Conservation (phyloP, 441 rosid genomes). For the Gossypium schwendimanii region DNA sequence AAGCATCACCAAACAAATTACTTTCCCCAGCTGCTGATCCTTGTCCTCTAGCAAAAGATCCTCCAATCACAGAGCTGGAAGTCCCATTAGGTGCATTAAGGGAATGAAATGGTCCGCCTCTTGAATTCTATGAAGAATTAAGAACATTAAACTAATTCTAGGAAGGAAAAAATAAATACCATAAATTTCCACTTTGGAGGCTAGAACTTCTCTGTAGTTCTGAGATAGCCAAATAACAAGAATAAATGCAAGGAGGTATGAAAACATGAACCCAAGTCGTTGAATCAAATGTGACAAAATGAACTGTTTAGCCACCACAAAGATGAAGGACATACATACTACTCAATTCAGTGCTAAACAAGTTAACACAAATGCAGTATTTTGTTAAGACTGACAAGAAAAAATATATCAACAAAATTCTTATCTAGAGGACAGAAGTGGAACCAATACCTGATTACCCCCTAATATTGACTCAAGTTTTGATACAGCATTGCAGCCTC, state of each 20-base stretch:
- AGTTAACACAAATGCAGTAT: neutral
- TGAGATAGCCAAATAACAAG: neutral
- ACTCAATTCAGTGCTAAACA: neutral
- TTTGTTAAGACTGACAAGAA: neutral
- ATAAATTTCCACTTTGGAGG: neutral
- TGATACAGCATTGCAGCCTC: conserved; percentile 30
- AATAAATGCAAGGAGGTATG: neutral
- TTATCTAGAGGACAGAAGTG: neutral
- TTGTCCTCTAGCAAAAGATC: conserved; percentile 39
- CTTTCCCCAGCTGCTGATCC: conserved; percentile 39
- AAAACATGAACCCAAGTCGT: neutral
- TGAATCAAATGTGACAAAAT: neutral
- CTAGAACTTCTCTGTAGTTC: neutral
- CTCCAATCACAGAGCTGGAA: conserved; percentile 34
- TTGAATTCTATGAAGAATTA: conserved; percentile 28
- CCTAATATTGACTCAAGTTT: conserved; percentile 34
- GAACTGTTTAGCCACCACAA: neutral
- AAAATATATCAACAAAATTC: neutral
- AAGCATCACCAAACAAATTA: conserved; percentile 56
- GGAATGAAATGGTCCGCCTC: conserved; percentile 35
- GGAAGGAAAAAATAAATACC: conserved; percentile 2
- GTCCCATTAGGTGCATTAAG: conserved; percentile 43
- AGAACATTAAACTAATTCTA: conserved; percentile 35
- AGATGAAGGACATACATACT: neutral
- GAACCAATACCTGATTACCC: conserved; percentile 36